Percentiles rank a stretch among this genome's conserved stretches.
Evolutionary conservation across 2,329 filamentous ascomycete genomes (phyloP).

Genomic region (Mycosphaerella arachidis): DNA sequence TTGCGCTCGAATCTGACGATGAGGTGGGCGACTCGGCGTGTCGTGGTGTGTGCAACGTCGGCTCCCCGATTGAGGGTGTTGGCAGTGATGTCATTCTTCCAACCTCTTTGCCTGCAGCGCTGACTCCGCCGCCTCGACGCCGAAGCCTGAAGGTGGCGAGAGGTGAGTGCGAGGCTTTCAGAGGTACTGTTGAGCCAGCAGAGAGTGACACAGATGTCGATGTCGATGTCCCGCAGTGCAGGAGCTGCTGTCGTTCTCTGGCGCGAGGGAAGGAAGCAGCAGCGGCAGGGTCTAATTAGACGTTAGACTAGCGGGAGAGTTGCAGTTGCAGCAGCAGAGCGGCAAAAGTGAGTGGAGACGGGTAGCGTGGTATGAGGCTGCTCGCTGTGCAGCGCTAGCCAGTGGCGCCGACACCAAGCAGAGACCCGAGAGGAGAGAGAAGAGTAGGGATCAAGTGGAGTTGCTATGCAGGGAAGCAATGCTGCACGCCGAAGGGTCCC

Average conservation of each 20-base stretch:
- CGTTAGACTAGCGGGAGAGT: not conserved
- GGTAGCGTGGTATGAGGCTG: not conserved
- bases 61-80: constrained; percentile 24
- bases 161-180: not conserved
- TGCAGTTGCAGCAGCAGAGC: not conserved
- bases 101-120: not conserved
- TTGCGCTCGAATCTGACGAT: constrained; percentile 29
- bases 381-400: not conserved
- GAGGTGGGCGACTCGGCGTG: constrained; percentile 18
- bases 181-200: not conserved
- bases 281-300: constrained; percentile 7
- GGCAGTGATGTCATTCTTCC: constrained; percentile 21
- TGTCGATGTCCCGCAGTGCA: not conserved
- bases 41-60: constrained; percentile 12
- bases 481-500: not conserved
- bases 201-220: not conserved
- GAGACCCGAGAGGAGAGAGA: not conserved
- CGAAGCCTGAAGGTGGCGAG: not conserved
- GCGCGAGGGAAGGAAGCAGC: not conserved
- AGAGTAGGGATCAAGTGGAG: constrained; percentile 2
- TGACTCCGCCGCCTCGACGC: not conserved
- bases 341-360: not conserved
- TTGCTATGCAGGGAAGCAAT: not conserved
- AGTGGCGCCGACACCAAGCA: not conserved
- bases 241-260: not conserved